Conservation (phyloP, 768 basidiomycete genomes). For the Lentinula detonsa region DNA sequence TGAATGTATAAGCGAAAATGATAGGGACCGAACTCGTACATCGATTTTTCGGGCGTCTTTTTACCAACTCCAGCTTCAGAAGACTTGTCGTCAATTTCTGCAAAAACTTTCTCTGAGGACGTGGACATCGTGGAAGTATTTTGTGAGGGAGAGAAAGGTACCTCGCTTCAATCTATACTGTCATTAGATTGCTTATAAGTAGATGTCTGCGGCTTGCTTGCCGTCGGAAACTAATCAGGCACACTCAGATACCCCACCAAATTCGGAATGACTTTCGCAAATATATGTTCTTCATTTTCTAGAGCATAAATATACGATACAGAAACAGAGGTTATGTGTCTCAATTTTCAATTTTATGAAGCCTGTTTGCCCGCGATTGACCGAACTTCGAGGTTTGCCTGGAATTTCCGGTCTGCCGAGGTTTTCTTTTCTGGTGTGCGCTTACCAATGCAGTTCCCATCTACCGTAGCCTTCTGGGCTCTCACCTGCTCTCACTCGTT, state of each 20-base stretch:
- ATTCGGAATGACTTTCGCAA: background rate
- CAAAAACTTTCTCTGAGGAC: background rate
- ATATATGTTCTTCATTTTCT: background rate
- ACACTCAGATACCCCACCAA: background rate
- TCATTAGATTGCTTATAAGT: background rate
- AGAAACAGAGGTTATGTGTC: too few relatives aligned
- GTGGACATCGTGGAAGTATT: background rate
- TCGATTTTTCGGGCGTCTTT: background rate
- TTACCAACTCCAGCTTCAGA: background rate
- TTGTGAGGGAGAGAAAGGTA: background rate
- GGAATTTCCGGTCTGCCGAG: background rate
- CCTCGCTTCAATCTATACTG: background rate
- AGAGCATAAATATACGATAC: too few relatives aligned
- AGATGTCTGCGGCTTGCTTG: background rate
- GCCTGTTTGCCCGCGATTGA: background rate
- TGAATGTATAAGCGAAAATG: background rate
- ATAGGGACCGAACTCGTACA: background rate
- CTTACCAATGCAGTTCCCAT: too few relatives aligned
- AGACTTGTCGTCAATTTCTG: background rate
- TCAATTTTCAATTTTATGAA: too few relatives aligned
- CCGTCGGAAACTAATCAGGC: background rate
- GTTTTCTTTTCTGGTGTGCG: background rate
- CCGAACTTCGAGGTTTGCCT: background rate
- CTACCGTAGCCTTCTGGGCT: too few relatives aligned
- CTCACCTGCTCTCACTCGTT: background rate